Base-by-base conservation (phyloP, 169 alveolate genomes). In the Fabrea salina region DNA sequence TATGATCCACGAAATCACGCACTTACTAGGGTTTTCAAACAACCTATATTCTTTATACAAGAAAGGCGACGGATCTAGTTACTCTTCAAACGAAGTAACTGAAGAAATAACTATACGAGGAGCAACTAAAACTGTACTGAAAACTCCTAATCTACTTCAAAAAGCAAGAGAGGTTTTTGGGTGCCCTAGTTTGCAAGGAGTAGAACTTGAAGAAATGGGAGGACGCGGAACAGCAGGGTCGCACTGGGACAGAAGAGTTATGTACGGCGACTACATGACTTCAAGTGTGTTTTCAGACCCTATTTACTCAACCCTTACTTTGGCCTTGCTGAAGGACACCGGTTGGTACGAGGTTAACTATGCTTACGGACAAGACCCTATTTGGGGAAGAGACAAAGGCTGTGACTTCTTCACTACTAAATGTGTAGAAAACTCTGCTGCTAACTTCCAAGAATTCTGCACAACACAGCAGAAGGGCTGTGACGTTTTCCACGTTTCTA, bases 311-410 rank as follows among this genome's bases (percentile, higher is more conserved):
- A 80, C 59, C 35, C 43, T 82, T 53, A 39, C 88, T n/a, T 57
- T 82, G 44, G 88, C 84, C 0, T 44, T 82, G 25, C 68, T 82
- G 27, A 79, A 84, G 49, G 90, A 84, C 71, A 74, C 82, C 1
- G 90, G 90, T 3, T 84, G 90, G 90, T 84, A 84, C 59, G 53
- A 75, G 22, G 82, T 67, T 1, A 79, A 84, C 53, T 84, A 75
- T 75, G 64, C 67, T 44, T 78, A 75, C 16, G 86, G 84, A 0
- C 83, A 82, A 3, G 49, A 75, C 1, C 74, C 75, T 41, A 56
- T 75, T 56, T 74, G 75, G 40, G 90, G 86, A 5, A 79, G 71
- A 67, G 64, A 80, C n/a, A 74, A 49, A 67, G 90, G 90, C 32
- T 84, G 90, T 68, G 59, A 54, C 13, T 79, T 80, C 67, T 75